Conservation (phyloP, 805 yeast species). For the Wickerhamomyces rabaulensis region DNA sequence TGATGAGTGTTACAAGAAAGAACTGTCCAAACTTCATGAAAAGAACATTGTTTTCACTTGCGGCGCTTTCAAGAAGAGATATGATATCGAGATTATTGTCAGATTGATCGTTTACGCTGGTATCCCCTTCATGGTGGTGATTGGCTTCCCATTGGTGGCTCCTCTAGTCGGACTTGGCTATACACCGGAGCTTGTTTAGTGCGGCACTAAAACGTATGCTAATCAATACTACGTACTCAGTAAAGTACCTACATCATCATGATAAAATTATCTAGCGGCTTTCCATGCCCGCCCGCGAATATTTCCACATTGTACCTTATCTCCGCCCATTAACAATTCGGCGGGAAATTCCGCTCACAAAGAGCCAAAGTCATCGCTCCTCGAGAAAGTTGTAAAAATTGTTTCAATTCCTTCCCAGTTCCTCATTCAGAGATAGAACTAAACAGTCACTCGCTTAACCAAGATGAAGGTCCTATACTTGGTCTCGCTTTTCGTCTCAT, state of each 20-base stretch:
- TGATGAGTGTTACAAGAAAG: constrained; percentile 14
- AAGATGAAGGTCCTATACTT: neutral
- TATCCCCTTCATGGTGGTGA: constrained; percentile 50
- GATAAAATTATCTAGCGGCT: too few relatives aligned
- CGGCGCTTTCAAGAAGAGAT: constrained; percentile 54
- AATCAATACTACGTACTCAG: too few relatives aligned
- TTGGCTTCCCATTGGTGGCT: constrained; percentile 25
- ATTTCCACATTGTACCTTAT: neutral
- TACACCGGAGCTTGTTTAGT: constrained; percentile 2
- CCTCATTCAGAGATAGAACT: neutral
- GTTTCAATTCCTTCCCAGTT: neutral
- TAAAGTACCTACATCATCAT: too few relatives aligned
- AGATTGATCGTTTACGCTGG: constrained; percentile 81
- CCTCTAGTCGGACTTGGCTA: constrained; percentile 11
- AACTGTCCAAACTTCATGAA: constrained; percentile 19
- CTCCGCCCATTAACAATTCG: neutral
- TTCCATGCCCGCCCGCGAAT: neutral
- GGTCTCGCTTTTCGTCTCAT: neutral
- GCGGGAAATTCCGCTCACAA: too few relatives aligned
- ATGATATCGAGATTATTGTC: constrained; percentile 73
- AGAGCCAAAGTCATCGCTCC: neutral
- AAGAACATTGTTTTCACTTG: constrained; percentile 24
- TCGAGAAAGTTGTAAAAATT: neutral
- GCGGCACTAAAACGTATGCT: too few relatives aligned
- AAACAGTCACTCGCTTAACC: neutral